Percentiles rank a stretch among this genome's conserved stretches.
Conservation (phyloP, 164 flowering plant genomes). For the Amborella trichopoda region DNA sequence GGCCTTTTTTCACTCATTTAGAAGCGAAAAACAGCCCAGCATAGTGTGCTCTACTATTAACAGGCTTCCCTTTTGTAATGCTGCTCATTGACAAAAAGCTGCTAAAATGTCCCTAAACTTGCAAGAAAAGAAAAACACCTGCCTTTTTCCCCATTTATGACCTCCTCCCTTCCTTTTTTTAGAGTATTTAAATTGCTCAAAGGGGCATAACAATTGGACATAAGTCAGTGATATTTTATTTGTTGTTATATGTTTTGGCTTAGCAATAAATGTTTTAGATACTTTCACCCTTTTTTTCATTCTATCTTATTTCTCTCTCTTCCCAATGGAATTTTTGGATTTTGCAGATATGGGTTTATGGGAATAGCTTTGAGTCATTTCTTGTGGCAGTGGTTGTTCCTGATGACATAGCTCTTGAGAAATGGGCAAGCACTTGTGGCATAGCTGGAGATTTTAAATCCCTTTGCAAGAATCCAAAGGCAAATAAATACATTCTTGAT, state of each 20-base stretch:
- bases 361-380: conserved; percentile 92
- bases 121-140: no score
- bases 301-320: background rate
- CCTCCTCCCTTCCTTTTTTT: no score
- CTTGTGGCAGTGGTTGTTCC: conserved; percentile 92
- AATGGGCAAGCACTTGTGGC: conserved; percentile 57
- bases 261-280: background rate
- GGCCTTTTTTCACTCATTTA: no score
- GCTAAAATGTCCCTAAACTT: no score
- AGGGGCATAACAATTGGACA: no score
- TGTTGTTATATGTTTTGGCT: background rate
- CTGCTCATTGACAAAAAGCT: no score
- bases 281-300: background rate
- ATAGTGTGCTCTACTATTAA: no score
- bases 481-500: conserved; percentile 56
- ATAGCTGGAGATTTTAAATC: conserved; percentile 49
- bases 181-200: no score
- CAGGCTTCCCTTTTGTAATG: no score
- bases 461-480: conserved; percentile 44
- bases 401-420: conserved; percentile 57
- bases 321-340: background rate
- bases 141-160: no score
- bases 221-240: no score
- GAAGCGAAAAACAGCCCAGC: no score
- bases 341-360: conserved; percentile 89